Percentiles rank a stretch among this genome's conserved stretches.
phyloP scores from a whole-genome alignment of 1,284 basidiomycete species.

The Cryptococcus neoformans region DNA sequence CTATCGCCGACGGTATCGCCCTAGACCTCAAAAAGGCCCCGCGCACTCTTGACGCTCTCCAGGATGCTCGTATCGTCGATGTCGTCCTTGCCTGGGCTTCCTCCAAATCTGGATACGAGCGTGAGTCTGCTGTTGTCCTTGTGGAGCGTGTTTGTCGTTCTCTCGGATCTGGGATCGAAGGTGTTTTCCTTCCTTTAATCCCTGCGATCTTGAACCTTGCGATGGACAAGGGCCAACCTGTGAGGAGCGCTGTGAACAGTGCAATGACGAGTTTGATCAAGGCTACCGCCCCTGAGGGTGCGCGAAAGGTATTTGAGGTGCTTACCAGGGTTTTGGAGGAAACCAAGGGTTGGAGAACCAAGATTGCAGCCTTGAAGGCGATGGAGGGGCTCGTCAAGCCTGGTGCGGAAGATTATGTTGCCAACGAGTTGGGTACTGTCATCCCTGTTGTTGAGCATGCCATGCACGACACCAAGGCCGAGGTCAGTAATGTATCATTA shows the following conservation, averaged over 20 bases:
- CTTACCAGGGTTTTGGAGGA: conserved; percentile 73
- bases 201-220: conserved; percentile 78
- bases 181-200: conserved; percentile 77
- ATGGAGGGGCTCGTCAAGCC: conserved; percentile 68
- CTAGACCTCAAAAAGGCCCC: conserved; percentile 40
- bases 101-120: conserved; percentile 87
- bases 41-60: conserved; percentile 36
- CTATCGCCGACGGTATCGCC: conserved; percentile 44
- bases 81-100: conserved; percentile 68
- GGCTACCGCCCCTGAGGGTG: conserved; percentile 79
- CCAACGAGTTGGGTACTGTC: conserved; percentile 74
- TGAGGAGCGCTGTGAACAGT: conserved; percentile 72
- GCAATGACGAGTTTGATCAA: conserved; percentile 86
- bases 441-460: conserved; percentile 84
- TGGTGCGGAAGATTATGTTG: conserved; percentile 74
- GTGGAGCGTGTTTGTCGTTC: conserved; percentile 72
- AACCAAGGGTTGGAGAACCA: conserved; percentile 87
- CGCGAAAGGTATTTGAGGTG: conserved; percentile 65
- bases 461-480: conserved; percentile 97
- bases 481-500: conserved; percentile 57
- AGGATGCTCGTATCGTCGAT: conserved; percentile 54
- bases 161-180: conserved; percentile 71
- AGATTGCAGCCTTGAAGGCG: conserved; percentile 89
- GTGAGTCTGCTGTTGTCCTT: conserved; percentile 84
- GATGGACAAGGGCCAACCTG: conserved; percentile 94